Evolutionary conservation across 1,284 basidiomycete genomes (phyloP).

Genomic region (Ustilago crameri): DNA sequence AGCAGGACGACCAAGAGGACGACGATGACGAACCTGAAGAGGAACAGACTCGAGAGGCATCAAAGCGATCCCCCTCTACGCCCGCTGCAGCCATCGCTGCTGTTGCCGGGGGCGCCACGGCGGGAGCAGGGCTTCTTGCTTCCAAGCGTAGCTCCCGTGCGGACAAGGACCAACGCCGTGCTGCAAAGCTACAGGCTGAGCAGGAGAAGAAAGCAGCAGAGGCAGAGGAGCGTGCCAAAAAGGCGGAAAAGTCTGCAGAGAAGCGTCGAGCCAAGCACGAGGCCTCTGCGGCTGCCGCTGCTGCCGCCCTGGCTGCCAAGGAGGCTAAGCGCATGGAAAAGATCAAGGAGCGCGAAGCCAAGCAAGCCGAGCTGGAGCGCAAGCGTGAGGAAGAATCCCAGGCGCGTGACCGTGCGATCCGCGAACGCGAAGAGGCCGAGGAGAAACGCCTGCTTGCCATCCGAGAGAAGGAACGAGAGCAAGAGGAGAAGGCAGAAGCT

Average conservation of each 20-base stretch:
- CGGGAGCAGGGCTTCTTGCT: constrained; percentile 19
- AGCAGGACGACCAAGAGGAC: no score
- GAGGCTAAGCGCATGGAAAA: constrained; percentile 45
- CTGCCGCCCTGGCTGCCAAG: constrained; percentile 44
- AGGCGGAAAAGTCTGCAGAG: constrained; percentile 27
- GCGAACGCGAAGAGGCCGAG: constrained; percentile 44
- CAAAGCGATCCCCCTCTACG: constrained; percentile 15
- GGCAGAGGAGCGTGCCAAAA: constrained; percentile 29
- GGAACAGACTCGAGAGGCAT: constrained; percentile 12
- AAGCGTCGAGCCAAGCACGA: constrained; percentile 40
- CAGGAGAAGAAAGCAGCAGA: constrained; percentile 36
- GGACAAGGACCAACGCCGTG: constrained; percentile 22
- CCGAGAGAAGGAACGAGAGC: constrained; percentile 33
- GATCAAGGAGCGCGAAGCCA: constrained; percentile 33
- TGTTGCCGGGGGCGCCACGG: constrained; percentile 9
- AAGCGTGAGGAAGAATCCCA: constrained; percentile 40
- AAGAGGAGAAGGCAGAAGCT: constrained; percentile 38
- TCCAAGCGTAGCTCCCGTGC: constrained; percentile 27
- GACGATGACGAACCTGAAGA: constrained; percentile 21
- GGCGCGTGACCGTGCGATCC: constrained; percentile 37
- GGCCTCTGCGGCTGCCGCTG: constrained; percentile 46
- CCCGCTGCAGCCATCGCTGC: constrained; percentile 35
- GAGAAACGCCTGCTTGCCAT: constrained; percentile 34
- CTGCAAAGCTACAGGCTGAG: constrained; percentile 26
- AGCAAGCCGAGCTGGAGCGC: constrained; percentile 33